A percentile compares a stretch with the other conserved stretches of the same genome.
These are phyloP conservation scores for Pulchroboletus neoregius DNA, from an alignment of 1,284 basidiomycete species.

Conservation along the genomic window DNA sequence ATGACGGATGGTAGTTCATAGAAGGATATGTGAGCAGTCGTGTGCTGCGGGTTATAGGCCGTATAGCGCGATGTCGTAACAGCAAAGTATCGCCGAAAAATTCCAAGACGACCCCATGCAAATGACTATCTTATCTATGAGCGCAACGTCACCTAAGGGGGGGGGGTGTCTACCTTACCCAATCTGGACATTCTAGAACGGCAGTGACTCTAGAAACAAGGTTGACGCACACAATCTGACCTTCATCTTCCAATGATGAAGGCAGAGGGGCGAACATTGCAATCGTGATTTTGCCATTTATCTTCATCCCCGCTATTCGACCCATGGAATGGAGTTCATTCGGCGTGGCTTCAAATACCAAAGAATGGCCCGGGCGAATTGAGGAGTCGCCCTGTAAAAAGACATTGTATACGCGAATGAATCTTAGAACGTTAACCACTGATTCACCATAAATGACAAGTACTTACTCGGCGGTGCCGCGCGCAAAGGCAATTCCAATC, in stretches of 20 bases:
- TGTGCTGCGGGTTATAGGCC: background rate
- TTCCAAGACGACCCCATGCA: conserved; percentile 12
- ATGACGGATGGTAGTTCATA: conserved; percentile 20
- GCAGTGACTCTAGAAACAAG: conserved; percentile 12
- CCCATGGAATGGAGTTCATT: conserved; percentile 17
- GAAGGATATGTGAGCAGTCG: conserved; percentile 15
- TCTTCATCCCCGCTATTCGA: conserved; percentile 19
- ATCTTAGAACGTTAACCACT: conserved; percentile 10
- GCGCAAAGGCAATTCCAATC: conserved; percentile 16
- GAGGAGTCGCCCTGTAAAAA: conserved; percentile 5
- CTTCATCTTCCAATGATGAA: conserved; percentile 3
- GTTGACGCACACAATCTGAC: conserved; percentile 23
- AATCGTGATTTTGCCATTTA: conserved; percentile 19
- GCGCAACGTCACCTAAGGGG: background rate
- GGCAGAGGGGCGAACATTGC: conserved; percentile 7
- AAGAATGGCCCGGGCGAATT: conserved; percentile 1
- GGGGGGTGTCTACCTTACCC: conserved; percentile 15
- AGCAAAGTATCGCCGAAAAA: conserved; percentile 16
- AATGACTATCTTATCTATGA: conserved; percentile 13
- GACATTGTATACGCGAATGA: conserved; percentile 22
- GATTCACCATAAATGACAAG: background rate
- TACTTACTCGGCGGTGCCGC: conserved; percentile 17
- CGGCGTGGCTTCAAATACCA: conserved; percentile 23
- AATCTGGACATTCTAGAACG: conserved; percentile 15
- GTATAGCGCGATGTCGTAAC: conserved; percentile 2